Conservation (phyloP, 1,284 basidiomycete genomes). For the Trichosporon faecale region DNA sequence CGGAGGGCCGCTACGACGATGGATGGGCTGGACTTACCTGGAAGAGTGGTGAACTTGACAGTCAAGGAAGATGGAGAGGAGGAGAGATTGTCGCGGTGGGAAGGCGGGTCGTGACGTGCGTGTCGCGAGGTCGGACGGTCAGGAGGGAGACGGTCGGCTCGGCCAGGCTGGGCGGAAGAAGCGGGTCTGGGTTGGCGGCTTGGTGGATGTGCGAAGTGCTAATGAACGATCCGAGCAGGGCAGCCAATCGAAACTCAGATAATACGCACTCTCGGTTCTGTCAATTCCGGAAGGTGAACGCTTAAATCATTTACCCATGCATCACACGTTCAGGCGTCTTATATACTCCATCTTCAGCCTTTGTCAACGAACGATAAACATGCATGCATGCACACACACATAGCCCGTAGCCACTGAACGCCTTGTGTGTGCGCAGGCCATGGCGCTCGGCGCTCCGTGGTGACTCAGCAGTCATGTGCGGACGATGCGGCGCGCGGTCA, state of each 20-base stretch:
- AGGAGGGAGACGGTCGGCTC: neutral
- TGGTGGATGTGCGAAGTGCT: neutral
- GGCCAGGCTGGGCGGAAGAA: neutral
- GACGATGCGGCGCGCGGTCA: neutral
- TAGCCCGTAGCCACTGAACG: neutral
- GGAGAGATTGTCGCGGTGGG: conserved; percentile 2
- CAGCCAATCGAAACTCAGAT: neutral
- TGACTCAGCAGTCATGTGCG: neutral
- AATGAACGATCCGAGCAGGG: neutral
- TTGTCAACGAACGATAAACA: neutral
- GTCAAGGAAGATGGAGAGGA: neutral
- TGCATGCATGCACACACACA: neutral
- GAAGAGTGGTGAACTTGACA: neutral
- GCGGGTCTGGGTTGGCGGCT: neutral
- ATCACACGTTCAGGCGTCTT: conserved; percentile 5
- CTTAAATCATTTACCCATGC: conserved; percentile 11
- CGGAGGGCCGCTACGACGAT: neutral
- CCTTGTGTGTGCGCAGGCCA: neutral
- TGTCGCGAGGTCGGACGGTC: neutral
- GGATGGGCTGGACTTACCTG: neutral
- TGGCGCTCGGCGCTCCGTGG: neutral
- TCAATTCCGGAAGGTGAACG: conserved; percentile 10
- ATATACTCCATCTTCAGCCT: neutral
- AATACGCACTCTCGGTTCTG: conserved; percentile 10
- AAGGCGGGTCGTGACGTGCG: conserved; percentile 5